A percentile compares a stretch with the other conserved stretches of the same genome.
phyloP scores from a whole-genome alignment of 345 rosid genomes.

The Geranium rotundifolium region DNA sequence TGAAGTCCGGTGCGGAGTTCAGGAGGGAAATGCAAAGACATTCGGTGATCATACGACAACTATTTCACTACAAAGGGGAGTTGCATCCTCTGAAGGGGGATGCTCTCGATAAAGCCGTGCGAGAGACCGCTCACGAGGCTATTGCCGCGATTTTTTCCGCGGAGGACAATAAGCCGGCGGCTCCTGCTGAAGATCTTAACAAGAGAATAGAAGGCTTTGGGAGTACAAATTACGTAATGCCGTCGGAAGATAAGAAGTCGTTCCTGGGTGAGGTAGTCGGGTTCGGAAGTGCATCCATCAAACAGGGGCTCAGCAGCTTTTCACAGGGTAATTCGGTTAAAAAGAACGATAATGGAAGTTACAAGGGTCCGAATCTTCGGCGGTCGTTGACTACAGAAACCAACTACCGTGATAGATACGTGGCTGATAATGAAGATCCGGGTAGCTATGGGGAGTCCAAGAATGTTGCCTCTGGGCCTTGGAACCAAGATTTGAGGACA shows the following conservation, averaged over 20 bases:
- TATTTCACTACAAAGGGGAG: conserved; percentile 79
- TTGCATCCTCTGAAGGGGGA: conserved; percentile 82
- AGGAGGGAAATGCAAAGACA: conserved; percentile 94
- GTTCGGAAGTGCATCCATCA: conserved; percentile 84
- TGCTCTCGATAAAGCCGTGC: conserved; percentile 83
- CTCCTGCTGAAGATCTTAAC: conserved; percentile 46
- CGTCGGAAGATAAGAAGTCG: conserved; percentile 71
- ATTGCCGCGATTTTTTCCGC: conserved; percentile 72
- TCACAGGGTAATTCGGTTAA: conserved; percentile 50
- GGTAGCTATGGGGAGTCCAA: conserved; percentile 36
- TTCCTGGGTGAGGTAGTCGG: conserved; percentile 90
- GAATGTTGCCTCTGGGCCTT: conserved; percentile 38
- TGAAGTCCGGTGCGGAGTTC: conserved; percentile 82
- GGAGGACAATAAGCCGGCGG: conserved; percentile 57
- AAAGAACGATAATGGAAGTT: conserved; percentile 72
- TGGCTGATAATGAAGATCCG: conserved; percentile 49
- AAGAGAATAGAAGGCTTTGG: conserved; percentile 92
- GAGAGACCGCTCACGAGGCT: conserved; percentile 83
- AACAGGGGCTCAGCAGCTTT: conserved; percentile 74
- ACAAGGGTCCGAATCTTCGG: conserved; percentile 73
- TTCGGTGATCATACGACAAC: conserved; percentile 68
- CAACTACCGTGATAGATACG: conserved; percentile 55
- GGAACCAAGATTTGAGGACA: conserved; percentile 44
- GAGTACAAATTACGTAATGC: conserved; percentile 64
- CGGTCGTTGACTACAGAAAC: conserved; percentile 77